Evolutionary conservation across 495 filamentous ascomycete genomes (phyloP).

Genomic region (Penicillium maclennaniae): DNA sequence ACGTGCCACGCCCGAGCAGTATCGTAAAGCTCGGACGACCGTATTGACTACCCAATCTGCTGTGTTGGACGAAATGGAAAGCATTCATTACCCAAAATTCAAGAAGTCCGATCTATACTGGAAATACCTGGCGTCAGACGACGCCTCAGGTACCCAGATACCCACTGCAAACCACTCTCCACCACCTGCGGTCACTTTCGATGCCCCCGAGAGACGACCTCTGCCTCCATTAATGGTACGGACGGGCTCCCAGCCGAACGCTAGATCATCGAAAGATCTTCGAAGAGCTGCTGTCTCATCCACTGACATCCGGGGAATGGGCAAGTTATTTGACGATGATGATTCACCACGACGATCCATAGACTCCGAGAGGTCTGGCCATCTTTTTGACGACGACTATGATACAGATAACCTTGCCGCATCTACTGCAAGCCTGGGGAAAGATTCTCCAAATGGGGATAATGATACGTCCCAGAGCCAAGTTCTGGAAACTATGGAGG

Average conservation of each 20-base stretch:
- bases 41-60: slow-evolving; percentile 78
- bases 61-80: slow-evolving; percentile 78
- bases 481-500: slow-evolving; percentile 90
- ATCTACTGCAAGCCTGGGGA: slow-evolving; percentile 56
- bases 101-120: slow-evolving; percentile 90
- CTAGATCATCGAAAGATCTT: slow-evolving; percentile 43
- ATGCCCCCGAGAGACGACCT: slow-evolving; percentile 35
- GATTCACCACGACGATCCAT: slow-evolving; percentile 52
- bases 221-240: slow-evolving; percentile 42
- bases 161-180: slow-evolving; percentile 21
- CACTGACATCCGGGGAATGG: slow-evolving; percentile 48
- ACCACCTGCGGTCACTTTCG: slow-evolving; percentile 23
- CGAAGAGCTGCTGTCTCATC: slow-evolving; percentile 56
- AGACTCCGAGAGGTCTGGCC: slow-evolving; percentile 50
- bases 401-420: slow-evolving; percentile 59
- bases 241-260: slow-evolving; percentile 36
- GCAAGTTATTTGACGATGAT: slow-evolving; percentile 44
- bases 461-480: slow-evolving; percentile 42
- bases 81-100: slow-evolving; percentile 75
- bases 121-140: slow-evolving; percentile 90
- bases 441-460: slow-evolving; percentile 48
- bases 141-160: slow-evolving; percentile 52
- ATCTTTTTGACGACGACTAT: slow-evolving; percentile 63
- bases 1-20: slow-evolving; percentile 72
- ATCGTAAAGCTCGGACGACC: slow-evolving; percentile 75